Evolutionary conservation across 2,329 filamentous ascomycete genomes (phyloP), one percentile per base, ranked within the genome.

Genomic region (Aspergillus calidoustus): DNA sequence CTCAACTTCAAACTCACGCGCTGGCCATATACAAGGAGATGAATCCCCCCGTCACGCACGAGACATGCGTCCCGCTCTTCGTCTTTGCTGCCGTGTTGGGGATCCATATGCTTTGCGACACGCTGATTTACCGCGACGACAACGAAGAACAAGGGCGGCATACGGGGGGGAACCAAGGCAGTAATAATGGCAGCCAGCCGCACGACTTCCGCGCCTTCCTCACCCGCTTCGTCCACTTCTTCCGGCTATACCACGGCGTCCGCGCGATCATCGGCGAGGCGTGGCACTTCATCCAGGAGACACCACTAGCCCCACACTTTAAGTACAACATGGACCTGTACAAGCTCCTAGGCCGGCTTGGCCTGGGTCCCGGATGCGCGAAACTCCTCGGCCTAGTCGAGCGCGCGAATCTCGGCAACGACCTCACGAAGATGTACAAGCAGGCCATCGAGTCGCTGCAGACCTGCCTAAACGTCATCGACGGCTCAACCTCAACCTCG

Each of bases 31-130:
- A 70, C 30, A 67, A 68, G 7, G 49, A 50, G 2, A 34, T 30
- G 3, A 44, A 61, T 13, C 50, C 59, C 2, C 50, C 63, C 4
- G 50, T 69, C 1, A 64, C 50, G 11, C 44, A 62, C 5, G 61
- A 70, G 17, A 71, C 56, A 2, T 67, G 64, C 25, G 52, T 69
- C 5, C 64, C 66, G 2, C 54, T 69, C 1, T 70, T 71, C 22
- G 46, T 71, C n/a, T 72, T 72, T 28, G 64, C 69, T 3, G 54
- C 57, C 5, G 43, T 60, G 22, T 38, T 72, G 1, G 69, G 66
- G 1, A 22, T 69, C 8, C 82, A 85, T 56, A 76, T 80, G 44
- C 75, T 86, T 4, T 82, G 79, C 65, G 82, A 86, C 57, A 79
- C 79, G 2, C 72, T 84, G 2, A 64, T 72, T 59, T 74, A 78